Evolutionary conservation across 495 filamentous ascomycete species (phyloP).

Genomic region (Arthonia radiata): DNA sequence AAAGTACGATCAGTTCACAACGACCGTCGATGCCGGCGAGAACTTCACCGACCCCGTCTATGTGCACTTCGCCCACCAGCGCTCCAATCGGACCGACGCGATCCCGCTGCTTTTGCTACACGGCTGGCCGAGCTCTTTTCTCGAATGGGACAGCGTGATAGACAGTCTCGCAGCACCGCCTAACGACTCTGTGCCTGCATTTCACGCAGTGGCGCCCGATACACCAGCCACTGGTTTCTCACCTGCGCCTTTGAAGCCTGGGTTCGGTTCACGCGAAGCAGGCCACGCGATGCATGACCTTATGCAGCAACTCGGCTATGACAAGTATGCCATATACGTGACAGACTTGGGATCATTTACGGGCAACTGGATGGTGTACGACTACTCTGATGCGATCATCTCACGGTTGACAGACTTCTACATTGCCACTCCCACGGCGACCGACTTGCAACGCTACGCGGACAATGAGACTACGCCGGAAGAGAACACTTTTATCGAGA

Average conservation of each 20-base stretch:
- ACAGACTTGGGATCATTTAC: slow-evolving; percentile 14
- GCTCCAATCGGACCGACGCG: slow-evolving; percentile 8
- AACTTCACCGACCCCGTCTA: slow-evolving; percentile 4
- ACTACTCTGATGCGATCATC: slow-evolving; percentile 6
- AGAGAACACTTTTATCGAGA: too few species aligned
- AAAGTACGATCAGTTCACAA: too few species aligned
- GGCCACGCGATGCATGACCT: slow-evolving; percentile 12
- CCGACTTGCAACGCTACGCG: slow-evolving; percentile 5
- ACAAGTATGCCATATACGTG: slow-evolving; percentile 12
- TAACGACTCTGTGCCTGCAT: slow-evolving; percentile 8
- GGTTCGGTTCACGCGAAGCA: slow-evolving; percentile 12
- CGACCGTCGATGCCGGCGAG: too few species aligned
- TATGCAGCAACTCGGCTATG: slow-evolving; percentile 15
- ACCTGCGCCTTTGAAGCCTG: slow-evolving; percentile 9
- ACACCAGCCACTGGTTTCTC: slow-evolving; percentile 19
- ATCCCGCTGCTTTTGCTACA: slow-evolving; percentile 16
- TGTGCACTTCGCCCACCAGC: slow-evolving; percentile 16
- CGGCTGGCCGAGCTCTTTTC: slow-evolving; percentile 17
- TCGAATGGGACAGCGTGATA: slow-evolving; percentile 12
- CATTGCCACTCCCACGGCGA: slow-evolving; percentile 6
- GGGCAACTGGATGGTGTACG: slow-evolving; percentile 15
- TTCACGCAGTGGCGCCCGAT: slow-evolving; percentile 16
- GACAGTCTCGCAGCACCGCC: slow-evolving; percentile 12
- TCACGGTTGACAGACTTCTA: slow-evolving; percentile 3
- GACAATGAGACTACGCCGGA: slow-evolving; percentile 2